These are phyloP conservation scores for Sistotremastrum suecicum DNA, from an alignment of 768 basidiomycete species.

Conservation along the genomic window DNA sequence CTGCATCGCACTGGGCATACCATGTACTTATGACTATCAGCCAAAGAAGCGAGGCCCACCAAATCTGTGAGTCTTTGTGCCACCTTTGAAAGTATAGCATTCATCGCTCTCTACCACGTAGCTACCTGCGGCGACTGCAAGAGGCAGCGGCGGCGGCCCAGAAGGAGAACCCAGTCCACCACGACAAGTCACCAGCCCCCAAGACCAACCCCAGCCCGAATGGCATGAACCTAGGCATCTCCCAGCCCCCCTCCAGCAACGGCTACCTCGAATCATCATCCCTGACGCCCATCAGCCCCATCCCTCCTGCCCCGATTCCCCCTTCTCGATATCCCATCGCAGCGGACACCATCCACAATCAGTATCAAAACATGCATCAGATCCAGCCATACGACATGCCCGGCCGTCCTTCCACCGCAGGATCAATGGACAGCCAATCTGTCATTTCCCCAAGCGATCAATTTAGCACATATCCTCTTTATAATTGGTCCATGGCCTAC, in stretches of 20 bases:
- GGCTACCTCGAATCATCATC: constrained; percentile 40
- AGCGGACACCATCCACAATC: constrained; percentile 50
- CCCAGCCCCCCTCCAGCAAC: constrained; percentile 21
- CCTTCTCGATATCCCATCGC: constrained; percentile 61
- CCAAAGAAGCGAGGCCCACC: constrained; percentile 91
- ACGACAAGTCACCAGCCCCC: constrained; percentile 30
- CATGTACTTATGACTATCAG: constrained; percentile 85
- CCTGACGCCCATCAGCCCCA: constrained; percentile 17
- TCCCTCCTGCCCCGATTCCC: constrained; percentile 33
- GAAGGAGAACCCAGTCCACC: constrained; percentile 22
- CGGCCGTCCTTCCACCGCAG: constrained; percentile 23
- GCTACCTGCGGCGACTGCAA: constrained; percentile 57
- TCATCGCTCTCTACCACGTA: constrained; percentile 26
- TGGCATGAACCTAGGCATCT: constrained; percentile 31
- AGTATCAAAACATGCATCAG: constrained; percentile 28
- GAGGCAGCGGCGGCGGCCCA: constrained; percentile 48
- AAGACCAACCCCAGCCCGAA: constrained; percentile 34
- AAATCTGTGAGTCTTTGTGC: constrained; percentile 50
- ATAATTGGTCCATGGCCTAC: constrained; percentile 47
- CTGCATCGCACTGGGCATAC: constrained; percentile 66
- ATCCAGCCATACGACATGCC: constrained; percentile 16
- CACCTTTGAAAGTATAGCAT: constrained; percentile 2
- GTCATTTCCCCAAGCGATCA: constrained; percentile 29
- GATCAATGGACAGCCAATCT: constrained; percentile 28
- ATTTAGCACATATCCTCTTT: constrained; percentile 49